phyloP scores from a whole-genome alignment of 331 rosid genomes.

The Rosa hybrid region DNA sequence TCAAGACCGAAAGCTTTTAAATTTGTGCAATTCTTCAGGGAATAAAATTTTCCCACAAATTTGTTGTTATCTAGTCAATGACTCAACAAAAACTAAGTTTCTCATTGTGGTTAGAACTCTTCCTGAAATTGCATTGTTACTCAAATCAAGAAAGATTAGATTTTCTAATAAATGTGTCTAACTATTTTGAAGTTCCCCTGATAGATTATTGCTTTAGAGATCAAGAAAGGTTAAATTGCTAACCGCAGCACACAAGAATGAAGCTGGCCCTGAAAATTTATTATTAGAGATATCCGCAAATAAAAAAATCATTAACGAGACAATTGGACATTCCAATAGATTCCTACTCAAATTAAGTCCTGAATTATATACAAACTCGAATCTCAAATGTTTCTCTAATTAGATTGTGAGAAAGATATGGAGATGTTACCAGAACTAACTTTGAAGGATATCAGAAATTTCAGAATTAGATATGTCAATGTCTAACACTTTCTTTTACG shows the following conservation, averaged over 20 bases:
- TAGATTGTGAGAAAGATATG: conserved; percentile 11
- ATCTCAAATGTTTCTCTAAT: background rate
- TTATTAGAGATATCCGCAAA: background rate
- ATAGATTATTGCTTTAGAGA: background rate
- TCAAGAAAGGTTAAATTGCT: background rate
- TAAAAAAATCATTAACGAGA: background rate
- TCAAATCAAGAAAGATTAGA: conserved; percentile 4
- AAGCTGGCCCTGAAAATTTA: background rate
- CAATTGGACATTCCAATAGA: background rate
- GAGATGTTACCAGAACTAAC: background rate
- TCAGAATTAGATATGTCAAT: conserved; percentile 17
- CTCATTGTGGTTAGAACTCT: conserved; percentile 23
- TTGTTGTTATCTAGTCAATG: background rate
- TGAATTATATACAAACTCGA: background rate
- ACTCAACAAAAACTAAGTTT: background rate
- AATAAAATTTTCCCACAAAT: conserved; percentile 1
- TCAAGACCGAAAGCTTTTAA: background rate
- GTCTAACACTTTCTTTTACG: background rate
- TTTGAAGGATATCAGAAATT: background rate
- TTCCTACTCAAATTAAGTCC: background rate
- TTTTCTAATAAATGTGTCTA: conserved; percentile 17
- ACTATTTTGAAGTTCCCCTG: conserved; percentile 23
- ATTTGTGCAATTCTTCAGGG: background rate
- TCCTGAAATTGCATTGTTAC: conserved; percentile 7
- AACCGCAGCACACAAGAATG: background rate